Evolutionary conservation across 495 filamentous ascomycete genomes (phyloP), one percentile per base, ranked within the genome.

Genomic region (Talaromyces nanjingensis): DNA sequence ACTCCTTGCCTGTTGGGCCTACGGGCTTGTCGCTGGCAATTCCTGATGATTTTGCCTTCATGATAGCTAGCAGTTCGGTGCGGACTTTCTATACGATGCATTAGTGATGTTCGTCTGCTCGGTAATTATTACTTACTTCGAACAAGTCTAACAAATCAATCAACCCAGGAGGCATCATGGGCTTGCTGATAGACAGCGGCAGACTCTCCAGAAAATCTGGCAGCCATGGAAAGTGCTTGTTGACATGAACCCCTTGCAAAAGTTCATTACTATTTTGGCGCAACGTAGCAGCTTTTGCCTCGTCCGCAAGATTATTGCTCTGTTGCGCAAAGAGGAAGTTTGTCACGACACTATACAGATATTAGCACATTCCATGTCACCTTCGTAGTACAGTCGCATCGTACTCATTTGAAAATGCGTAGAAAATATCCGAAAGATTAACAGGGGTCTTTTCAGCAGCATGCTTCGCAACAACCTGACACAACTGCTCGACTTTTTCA

Each of bases 341-440:
- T 16, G 63, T 72, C 45, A 72, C 70, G 63, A 78, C 73, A 69
- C 74, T 78, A 62, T 54, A 52, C 59, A 56, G 6, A 49, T 55
- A 63, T 74, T 63, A 76, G 70, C 54, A 29, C 54, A 27, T 7
- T 7, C 29, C 7, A 31, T 31, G 54, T 62, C 56, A 65, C 25
- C 31, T 49, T 52, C 24, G 34, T 64, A 55, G 47, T 31, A 24
- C 58, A 62, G 55, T 59, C 39, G 63, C 45, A 62, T 53, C 45
- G 27, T 67, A 73, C 71, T 73, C 71, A 53, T 70, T 70, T 11
- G 70, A 68, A 59, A 73, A 71, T 2, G 70, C 74, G 63, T 72
- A 77, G 65, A 74, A 74, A 9, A 69, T 65, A 66, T 78, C 76
- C 16, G 75, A 76, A 52, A 77, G 67, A 71, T 76, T 77, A n/a